Conservation (phyloP, 140 eudicot genomes). For the Erigeron philadelphicus region DNA sequence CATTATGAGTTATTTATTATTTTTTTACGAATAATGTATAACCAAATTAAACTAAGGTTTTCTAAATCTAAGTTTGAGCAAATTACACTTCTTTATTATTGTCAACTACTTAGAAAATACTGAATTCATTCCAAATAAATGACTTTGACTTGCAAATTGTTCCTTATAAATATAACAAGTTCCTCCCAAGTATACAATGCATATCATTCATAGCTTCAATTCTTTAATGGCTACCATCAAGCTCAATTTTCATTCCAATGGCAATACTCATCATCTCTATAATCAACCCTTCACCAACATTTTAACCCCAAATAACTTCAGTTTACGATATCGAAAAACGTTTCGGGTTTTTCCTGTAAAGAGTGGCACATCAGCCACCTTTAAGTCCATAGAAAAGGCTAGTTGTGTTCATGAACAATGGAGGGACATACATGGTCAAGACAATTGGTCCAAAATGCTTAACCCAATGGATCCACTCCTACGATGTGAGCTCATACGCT, state of each 20-base stretch:
- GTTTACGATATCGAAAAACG: background rate
- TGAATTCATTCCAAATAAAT: background rate
- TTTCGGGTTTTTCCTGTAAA: background rate
- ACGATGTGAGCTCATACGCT: slow-evolving; percentile 43
- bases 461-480: slow-evolving; percentile 44
- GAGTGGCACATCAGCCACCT: background rate
- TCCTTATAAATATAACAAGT: slow-evolving; percentile 5
- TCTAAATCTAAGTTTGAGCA: too few species aligned
- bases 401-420: background rate
- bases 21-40: too few species aligned
- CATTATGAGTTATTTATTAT: too few species aligned
- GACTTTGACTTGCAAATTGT: slow-evolving; percentile 23
- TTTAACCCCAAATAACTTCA: background rate
- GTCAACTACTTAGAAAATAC: too few species aligned
- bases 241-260: slow-evolving; percentile 10
- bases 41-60: too few species aligned
- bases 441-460: slow-evolving; percentile 33
- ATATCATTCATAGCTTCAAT: background rate
- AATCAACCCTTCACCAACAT: slow-evolving; percentile 3
- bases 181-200: background rate
- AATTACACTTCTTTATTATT: too few species aligned
- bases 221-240: slow-evolving; percentile 25
- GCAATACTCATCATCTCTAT: background rate
- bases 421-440: slow-evolving; percentile 23
- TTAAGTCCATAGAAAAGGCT: background rate